Evolutionary conservation across 108 stramenopile genomes (phyloP).

Genomic region (Skeletonema costatum): DNA sequence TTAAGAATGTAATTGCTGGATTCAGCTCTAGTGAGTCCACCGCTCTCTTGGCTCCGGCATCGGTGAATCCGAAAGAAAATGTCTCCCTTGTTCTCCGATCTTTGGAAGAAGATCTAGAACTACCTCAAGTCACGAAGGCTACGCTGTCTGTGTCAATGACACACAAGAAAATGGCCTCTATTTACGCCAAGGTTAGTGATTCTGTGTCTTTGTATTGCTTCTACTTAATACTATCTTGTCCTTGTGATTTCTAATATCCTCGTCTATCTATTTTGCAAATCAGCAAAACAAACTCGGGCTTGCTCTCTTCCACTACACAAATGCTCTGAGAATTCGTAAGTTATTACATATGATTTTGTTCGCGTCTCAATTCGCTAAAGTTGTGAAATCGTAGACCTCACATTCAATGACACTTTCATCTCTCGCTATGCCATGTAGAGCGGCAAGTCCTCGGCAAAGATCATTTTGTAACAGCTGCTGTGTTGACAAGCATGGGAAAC

Average conservation of each 20-base stretch:
- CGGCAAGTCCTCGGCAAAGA: constrained; percentile 39
- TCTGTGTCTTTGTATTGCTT: neutral
- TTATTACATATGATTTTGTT: neutral
- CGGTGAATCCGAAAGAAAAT: constrained; percentile 16
- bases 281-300: constrained; percentile 29
- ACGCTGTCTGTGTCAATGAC: constrained; percentile 39
- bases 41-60: constrained; percentile 4
- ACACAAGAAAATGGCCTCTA: constrained; percentile 26
- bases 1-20: constrained; percentile 40
- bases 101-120: constrained; percentile 22
- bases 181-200: constrained; percentile 28
- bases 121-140: constrained; percentile 21
- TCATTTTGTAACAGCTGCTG: constrained; percentile 20
- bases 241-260: neutral
- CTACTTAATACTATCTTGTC: neutral
- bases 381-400: neutral
- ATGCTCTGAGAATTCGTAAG: constrained; percentile 41
- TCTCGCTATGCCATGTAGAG: constrained; percentile 1
- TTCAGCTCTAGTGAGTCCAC: constrained; percentile 10
- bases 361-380: neutral
- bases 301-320: constrained; percentile 31
- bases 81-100: constrained; percentile 19
- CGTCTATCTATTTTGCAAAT: neutral
- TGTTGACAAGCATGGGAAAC: constrained; percentile 38
- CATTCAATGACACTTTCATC: neutral